Evolutionary conservation across 257 asterid species (phyloP).

Genomic region (Solanum peruvianum): DNA sequence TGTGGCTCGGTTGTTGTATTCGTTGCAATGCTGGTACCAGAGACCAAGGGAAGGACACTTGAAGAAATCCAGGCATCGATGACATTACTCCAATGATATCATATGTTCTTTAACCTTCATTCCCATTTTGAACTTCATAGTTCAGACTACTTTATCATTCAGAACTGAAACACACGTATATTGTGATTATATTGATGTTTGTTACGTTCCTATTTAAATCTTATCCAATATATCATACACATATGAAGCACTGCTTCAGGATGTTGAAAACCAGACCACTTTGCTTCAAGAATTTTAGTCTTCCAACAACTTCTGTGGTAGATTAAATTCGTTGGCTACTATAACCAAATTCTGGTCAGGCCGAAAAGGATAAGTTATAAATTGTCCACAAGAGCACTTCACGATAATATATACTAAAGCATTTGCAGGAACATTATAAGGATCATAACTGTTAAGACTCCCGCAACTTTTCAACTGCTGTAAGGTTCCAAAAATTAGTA

Average conservation of each 20-base stretch:
- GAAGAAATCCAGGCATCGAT: conserved; percentile 57
- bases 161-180: neutral
- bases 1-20: conserved; percentile 35
- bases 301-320: conserved; percentile 35
- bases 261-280: conserved; percentile 40
- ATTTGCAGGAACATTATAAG: conserved; percentile 10
- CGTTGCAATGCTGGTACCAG: conserved; percentile 62
- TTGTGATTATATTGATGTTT: neutral
- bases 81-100: neutral
- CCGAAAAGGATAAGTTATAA: conserved; percentile 46
- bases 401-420: conserved; percentile 31
- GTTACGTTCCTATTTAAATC: neutral
- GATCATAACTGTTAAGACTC: conserved; percentile 30
- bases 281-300: conserved; percentile 42
- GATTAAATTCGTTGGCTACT: conserved; percentile 12
- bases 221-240: neutral
- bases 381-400: conserved; percentile 53
- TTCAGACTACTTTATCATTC: neutral
- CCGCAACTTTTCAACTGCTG: conserved; percentile 36
- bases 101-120: neutral
- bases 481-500: conserved; percentile 37
- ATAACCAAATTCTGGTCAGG: conserved; percentile 23
- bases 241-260: neutral
- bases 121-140: neutral
- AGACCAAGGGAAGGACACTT: conserved; percentile 73